phyloP scores from a whole-genome alignment of 768 basidiomycete genomes.

The Pulveroboletus sp. region DNA sequence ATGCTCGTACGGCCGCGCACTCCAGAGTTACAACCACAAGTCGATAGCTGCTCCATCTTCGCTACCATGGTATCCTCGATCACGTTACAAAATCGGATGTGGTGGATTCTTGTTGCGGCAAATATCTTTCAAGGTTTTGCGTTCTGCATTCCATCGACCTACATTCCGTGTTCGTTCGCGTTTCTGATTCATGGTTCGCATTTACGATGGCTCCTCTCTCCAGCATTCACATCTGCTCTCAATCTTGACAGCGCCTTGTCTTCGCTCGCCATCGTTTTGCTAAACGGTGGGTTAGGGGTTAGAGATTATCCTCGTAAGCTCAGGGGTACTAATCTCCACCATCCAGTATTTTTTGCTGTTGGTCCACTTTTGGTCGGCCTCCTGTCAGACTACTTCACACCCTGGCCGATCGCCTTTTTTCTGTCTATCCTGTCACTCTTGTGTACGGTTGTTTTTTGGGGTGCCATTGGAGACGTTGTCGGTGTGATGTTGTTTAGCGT shows the following conservation, averaged over 20 bases:
- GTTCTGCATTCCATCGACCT: background rate
- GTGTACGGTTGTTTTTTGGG: background rate
- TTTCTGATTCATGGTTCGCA: background rate
- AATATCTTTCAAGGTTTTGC: conserved; percentile 1
- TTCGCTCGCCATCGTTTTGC: background rate
- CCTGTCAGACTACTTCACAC: background rate
- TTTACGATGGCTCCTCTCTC: too few relatives aligned
- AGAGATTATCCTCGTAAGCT: too few relatives aligned
- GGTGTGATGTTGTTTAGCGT: background rate
- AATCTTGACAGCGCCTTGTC: background rate
- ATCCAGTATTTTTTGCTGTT: background rate
- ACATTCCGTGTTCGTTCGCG: background rate
- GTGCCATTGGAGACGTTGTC: background rate
- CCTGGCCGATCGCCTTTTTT: conserved; percentile 2
- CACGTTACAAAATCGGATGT: background rate
- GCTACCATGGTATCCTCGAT: background rate
- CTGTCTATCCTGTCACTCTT: background rate
- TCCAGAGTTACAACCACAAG: too few relatives aligned
- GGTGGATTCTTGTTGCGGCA: background rate
- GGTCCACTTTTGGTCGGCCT: background rate
- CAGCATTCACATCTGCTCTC: background rate
- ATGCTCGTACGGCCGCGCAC: background rate
- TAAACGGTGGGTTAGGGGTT: background rate
- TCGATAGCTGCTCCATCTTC: too few relatives aligned
- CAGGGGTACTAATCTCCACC: too few relatives aligned